phyloP scores from a whole-genome alignment of 306 rosid genomes.

The Vigna reflexopilosa region DNA sequence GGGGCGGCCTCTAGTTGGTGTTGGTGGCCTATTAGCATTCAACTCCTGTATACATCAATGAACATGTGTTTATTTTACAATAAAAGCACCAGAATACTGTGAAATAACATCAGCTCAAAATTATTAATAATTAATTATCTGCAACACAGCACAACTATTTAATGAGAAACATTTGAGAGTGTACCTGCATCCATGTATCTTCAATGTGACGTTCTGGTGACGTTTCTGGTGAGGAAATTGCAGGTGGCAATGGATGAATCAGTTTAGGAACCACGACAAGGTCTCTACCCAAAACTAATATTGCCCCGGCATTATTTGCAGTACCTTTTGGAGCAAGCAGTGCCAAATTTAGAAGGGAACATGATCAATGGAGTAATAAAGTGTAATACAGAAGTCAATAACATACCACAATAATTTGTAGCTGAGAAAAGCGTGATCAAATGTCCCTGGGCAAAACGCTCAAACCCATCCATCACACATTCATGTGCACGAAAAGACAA shows the following conservation, averaged over 20 bases:
- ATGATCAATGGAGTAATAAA: constrained; percentile 16
- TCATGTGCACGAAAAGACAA: constrained; percentile 78
- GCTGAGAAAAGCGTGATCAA: constrained; percentile 99
- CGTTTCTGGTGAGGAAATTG: constrained; percentile 91
- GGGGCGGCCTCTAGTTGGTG: constrained; percentile 99
- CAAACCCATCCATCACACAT: constrained; percentile 99
- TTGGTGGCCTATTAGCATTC: constrained; percentile 98
- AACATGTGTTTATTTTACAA: neutral
- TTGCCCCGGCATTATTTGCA: constrained; percentile 98
- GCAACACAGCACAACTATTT: constrained; percentile 7
- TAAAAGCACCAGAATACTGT: neutral
- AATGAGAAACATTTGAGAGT: constrained; percentile 19
- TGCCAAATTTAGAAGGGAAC: constrained; percentile 31
- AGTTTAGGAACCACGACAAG: constrained; percentile 99
- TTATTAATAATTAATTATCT: constrained; percentile 10
- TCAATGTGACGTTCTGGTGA: constrained; percentile 96
- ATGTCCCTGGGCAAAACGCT: constrained; percentile 99
- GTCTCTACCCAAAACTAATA: constrained; percentile 96
- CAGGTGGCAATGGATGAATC: constrained; percentile 97
- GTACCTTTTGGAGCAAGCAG: constrained; percentile 70
- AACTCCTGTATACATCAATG: constrained; percentile 64
- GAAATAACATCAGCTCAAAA: constrained; percentile 15
- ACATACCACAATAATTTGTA: constrained; percentile 94
- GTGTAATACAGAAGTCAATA: constrained; percentile 38
- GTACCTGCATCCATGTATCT: constrained; percentile 99